Evolutionary conservation across 805 yeast species (phyloP), one percentile per base, ranked within the genome.

Genomic region (Candida dajiaensis): DNA sequence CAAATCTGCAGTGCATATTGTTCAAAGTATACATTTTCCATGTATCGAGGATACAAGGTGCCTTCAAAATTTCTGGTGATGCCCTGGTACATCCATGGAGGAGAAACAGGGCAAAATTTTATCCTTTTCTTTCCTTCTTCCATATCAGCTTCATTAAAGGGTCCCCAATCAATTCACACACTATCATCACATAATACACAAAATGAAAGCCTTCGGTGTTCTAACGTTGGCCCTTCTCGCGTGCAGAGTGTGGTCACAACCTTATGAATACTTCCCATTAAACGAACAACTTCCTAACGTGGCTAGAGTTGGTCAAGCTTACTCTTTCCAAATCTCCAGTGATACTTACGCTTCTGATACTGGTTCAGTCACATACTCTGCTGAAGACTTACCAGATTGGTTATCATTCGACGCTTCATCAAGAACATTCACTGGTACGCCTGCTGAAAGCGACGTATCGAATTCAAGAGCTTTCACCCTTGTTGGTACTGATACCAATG

Each of bases 211-310:
- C 9, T 16, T 33, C 8, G 36, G 36, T 33, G 36, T 33, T 18
- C 12, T 33, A 33, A 18, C 20, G 10, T 16, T 20, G n/a, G 22
- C 47, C 46, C 21, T 28, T 38, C 15, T 23, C 40, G 16, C 38
- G 41, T 13, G 28, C 18, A 21, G 20, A 22, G 48, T 19, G 5
- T 11, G 36, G 35, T 77, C 80, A 12, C 67, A 75, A 33, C 81
- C 87, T 6, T 70, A 72, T 44, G 71, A 75, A 36, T 86, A 85
- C 40, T 87, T 83, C 70, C 90, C 96, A n/a, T 79, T 89, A 61
- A 67, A 76, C 52, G 80, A 81, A 61, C 99, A 92, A 67, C 73
- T 82, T 20, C 98, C 98, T 6, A 84, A 89, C 29, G 87, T 94
- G 13, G 98, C 96, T 5, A 74, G 95, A 48, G 77, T 80, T 15